These are phyloP conservation scores for Monilinia vaccinii-corymbosi DNA, from an alignment of 2,329 filamentous ascomycete genomes.

Conservation along the genomic window DNA sequence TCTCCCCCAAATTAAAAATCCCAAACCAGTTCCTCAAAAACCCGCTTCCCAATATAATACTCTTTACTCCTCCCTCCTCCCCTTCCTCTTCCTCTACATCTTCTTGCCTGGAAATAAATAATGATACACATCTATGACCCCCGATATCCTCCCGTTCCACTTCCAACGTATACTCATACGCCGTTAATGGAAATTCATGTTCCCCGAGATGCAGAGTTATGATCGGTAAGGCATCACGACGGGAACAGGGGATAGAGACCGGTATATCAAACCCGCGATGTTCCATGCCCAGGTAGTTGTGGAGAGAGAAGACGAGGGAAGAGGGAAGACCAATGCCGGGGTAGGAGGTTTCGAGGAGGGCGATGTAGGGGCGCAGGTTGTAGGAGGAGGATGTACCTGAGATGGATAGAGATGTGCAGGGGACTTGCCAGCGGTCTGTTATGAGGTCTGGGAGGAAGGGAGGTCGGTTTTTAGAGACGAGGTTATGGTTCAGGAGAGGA, in stretches of 20 bases:
- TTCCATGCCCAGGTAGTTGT: neutral
- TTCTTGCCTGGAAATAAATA: conserved; percentile 8
- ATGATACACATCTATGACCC: conserved; percentile 10
- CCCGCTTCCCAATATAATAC: conserved; percentile 11
- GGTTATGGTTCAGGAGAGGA: neutral
- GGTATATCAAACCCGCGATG: neutral
- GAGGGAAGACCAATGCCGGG: conserved; percentile 1
- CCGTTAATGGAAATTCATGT: neutral
- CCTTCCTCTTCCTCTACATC: neutral
- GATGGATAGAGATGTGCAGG: neutral
- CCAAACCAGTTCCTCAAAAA: conserved; percentile 12
- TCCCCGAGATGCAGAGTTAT: neutral
- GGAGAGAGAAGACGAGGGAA: neutral
- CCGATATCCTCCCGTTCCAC: conserved; percentile 5
- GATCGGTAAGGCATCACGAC: neutral
- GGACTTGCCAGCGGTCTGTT: neutral
- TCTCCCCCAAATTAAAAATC: conserved; percentile 12
- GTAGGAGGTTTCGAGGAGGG: neutral
- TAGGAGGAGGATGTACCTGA: neutral
- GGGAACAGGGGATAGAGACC: neutral
- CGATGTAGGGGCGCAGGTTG: neutral
- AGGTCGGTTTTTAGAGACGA: neutral
- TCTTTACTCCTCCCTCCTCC: neutral
- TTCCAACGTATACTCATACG: conserved; percentile 12
- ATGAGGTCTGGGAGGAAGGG: neutral